phyloP scores from a whole-genome alignment of 305 asterid species.

The Euphrasia arctica region DNA sequence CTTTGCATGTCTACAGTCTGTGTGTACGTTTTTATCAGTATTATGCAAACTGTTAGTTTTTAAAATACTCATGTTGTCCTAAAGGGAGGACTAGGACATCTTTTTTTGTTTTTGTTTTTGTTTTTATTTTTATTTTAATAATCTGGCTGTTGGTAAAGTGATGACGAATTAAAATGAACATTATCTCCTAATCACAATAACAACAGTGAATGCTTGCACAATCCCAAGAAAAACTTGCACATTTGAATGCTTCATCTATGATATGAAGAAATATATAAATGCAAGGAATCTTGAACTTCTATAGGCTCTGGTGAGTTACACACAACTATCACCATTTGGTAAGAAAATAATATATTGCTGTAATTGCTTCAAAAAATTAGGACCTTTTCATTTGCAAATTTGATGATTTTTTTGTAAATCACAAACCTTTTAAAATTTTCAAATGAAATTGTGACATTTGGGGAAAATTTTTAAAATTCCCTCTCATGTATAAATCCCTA shows the following conservation, averaged over 20 bases:
- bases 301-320: too few species aligned
- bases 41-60: background rate
- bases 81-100: background rate
- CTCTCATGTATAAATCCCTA: too few species aligned
- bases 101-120: background rate
- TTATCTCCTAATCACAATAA: background rate
- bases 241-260: background rate
- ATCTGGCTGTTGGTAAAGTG: background rate
- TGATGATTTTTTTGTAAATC: too few species aligned
- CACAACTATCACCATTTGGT: too few species aligned
- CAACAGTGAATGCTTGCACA: background rate
- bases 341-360: too few species aligned
- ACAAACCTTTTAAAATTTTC: too few species aligned
- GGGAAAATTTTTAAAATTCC: too few species aligned
- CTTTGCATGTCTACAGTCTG: background rate
- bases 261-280: too few species aligned
- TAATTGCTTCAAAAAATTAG: too few species aligned
- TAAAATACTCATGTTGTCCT: background rate
- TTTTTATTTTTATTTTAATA: background rate
- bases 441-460: too few species aligned
- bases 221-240: background rate
- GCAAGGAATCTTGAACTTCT: too few species aligned
- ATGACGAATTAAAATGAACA: background rate
- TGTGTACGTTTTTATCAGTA: constrained; percentile 1
- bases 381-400: too few species aligned